phyloP scores from a whole-genome alignment of 345 rosid species.

The Eucalyptus regnans region DNA sequence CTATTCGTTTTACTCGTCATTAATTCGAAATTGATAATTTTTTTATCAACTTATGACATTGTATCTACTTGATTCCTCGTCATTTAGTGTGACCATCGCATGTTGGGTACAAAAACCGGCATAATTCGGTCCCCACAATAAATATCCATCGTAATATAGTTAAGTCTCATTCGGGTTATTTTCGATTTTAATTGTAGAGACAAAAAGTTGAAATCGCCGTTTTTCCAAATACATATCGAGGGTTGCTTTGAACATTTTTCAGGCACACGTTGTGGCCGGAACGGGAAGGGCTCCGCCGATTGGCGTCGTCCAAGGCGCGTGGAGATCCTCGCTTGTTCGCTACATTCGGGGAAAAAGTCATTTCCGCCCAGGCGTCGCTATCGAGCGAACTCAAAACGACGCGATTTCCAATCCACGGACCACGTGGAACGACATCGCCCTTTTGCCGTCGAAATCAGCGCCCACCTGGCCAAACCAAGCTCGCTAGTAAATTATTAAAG shows the following conservation, averaged over 20 bases:
- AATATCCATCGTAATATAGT: not conserved
- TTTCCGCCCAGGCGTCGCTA: not conserved
- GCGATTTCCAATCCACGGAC: not conserved
- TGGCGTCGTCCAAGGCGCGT: not conserved
- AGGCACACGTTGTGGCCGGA: not conserved
- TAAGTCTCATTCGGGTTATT: not conserved
- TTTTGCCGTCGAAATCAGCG: not conserved
- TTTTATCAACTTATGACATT: not conserved
- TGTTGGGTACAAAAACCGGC: not conserved
- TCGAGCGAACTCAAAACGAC: not conserved
- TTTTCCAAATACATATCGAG: not conserved
- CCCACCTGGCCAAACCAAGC: not conserved
- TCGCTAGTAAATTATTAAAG: not conserved
- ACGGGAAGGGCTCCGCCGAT: not conserved
- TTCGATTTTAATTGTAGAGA: not conserved
- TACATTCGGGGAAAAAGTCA: not conserved
- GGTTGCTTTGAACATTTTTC: not conserved
- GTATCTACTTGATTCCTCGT: rapidly evolving
- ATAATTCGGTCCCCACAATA: not conserved
- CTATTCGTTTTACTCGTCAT: not conserved
- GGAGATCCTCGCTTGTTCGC: not conserved
- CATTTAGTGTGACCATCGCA: not conserved
- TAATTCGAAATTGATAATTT: not conserved
- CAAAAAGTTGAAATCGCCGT: not conserved
- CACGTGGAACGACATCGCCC: conserved; percentile 1